Percentiles rank a stretch among this genome's conserved stretches.
Conservation (phyloP, 257 asterid species). For the Forsythia viridissima region DNA sequence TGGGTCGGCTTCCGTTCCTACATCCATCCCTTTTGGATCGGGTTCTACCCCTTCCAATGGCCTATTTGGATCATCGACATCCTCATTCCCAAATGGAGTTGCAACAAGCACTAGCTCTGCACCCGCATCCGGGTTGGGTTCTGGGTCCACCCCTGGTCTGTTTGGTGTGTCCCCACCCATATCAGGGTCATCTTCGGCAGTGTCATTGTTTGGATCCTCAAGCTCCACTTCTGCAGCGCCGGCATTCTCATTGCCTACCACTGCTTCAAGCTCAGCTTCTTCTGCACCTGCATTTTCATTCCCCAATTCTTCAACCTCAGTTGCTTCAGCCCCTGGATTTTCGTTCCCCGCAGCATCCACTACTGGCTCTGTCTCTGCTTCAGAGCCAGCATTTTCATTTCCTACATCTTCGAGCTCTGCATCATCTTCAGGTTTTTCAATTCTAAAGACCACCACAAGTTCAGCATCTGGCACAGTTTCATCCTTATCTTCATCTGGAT, state of each 20-base stretch:
- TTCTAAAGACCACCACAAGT: constrained; percentile 36
- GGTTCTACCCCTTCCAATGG: constrained; percentile 5
- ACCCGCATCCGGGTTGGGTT: constrained; percentile 30
- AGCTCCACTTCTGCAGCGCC: constrained; percentile 33
- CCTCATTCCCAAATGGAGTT: constrained; percentile 28
- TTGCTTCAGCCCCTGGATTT: constrained; percentile 46
- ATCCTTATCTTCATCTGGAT: constrained; percentile 37
- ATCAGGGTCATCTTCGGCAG: constrained; percentile 38
- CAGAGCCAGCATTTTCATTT: constrained; percentile 36
- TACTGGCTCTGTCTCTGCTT: constrained; percentile 23
- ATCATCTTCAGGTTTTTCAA: constrained; percentile 45
- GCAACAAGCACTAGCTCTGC: constrained; percentile 27
- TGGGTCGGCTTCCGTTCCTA: background rate
- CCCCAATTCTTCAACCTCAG: constrained; percentile 37
- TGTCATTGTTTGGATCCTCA: constrained; percentile 27
- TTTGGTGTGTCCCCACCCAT: constrained; percentile 22
- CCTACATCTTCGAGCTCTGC: constrained; percentile 36
- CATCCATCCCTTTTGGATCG: background rate
- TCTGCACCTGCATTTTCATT: constrained; percentile 47
- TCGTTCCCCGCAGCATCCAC: constrained; percentile 39
- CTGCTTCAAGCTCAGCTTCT: constrained; percentile 33
- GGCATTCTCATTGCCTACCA: constrained; percentile 21
- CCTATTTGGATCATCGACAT: constrained; percentile 37
- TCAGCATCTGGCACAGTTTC: constrained; percentile 39
- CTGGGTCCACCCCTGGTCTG: constrained; percentile 36